Evolutionary conservation across 78 protist species (phyloP).

Genomic region (slime mould (Dictyostelium discoideum)): DNA sequence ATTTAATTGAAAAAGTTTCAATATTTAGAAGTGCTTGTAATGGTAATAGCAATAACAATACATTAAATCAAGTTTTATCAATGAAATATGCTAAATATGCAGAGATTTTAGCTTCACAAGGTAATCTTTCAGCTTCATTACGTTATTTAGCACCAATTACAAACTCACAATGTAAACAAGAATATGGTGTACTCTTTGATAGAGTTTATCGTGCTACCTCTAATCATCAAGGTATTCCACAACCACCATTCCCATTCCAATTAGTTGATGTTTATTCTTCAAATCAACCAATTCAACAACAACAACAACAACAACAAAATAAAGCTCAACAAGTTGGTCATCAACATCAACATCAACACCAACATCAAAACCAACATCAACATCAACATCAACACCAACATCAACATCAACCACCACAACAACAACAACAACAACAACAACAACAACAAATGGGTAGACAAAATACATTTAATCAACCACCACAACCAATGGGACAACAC

Average conservation of each 20-base stretch:
- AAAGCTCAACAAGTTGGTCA: background rate
- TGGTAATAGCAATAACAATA: background rate
- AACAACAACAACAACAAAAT: background rate
- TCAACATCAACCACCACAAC: background rate
- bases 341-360: background rate
- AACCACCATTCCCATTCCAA: constrained; percentile 76
- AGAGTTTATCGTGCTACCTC: constrained; percentile 60
- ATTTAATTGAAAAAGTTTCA: constrained; percentile 54
- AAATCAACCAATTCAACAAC: background rate
- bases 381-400: background rate
- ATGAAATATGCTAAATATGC: constrained; percentile 63
- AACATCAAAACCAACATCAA: background rate
- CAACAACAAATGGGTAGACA: background rate
- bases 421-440: background rate
- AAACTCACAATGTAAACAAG: background rate
- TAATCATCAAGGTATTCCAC: constrained; percentile 52
- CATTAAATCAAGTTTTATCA: constrained; percentile 37
- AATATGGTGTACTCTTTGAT: constrained; percentile 42
- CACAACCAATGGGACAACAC: background rate
- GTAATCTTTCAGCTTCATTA: constrained; percentile 47
- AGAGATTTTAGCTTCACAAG: constrained; percentile 84
- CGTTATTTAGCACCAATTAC: constrained; percentile 54
- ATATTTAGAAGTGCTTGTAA: constrained; percentile 43
- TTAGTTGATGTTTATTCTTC: constrained; percentile 31
- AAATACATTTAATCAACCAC: background rate